phyloP scores from a whole-genome alignment of 2,329 filamentous ascomycete species.

The Mariannaea elegans region DNA sequence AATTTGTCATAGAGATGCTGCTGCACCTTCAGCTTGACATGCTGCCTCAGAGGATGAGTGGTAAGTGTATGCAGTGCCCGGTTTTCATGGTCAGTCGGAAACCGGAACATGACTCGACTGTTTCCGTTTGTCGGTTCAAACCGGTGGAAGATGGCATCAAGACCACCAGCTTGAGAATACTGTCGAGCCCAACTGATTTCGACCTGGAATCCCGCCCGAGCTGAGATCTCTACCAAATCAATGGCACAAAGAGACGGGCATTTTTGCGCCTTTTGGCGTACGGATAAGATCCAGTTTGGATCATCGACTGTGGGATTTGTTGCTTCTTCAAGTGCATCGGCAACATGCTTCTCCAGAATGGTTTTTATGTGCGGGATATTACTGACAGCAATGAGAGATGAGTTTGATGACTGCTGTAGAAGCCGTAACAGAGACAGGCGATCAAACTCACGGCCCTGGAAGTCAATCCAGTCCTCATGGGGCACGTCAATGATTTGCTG shows the following conservation, averaged over 20 bases:
- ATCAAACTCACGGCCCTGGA: constrained; percentile 19
- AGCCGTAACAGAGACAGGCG: constrained; percentile 13
- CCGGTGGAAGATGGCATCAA: constrained; percentile 47
- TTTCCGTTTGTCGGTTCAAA: constrained; percentile 33
- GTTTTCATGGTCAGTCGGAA: constrained; percentile 30
- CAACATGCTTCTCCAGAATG: constrained; percentile 38
- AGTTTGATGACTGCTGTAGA: constrained; percentile 4
- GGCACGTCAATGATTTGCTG: constrained; percentile 21
- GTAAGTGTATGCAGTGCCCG: neutral
- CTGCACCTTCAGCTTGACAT: neutral
- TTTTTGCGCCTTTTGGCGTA: neutral
- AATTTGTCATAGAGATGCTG: neutral
- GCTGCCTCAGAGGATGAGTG: constrained; percentile 8
- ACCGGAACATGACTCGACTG: constrained; percentile 29
- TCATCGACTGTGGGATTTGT: too few species aligned
- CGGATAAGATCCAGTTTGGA: constrained; percentile 19
- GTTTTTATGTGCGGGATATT: constrained; percentile 44
- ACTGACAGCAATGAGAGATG: constrained; percentile 20
- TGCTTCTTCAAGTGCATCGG: constrained; percentile 16
- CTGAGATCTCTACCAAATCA: constrained; percentile 32
- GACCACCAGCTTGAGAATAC: constrained; percentile 32
- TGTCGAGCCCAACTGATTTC: constrained; percentile 56
- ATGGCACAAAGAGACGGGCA: constrained; percentile 20
- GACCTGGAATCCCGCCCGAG: constrained; percentile 53
- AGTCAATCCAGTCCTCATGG: constrained; percentile 31